Percentiles rank a stretch among this genome's conserved stretches.
Conservation (phyloP, 495 filamentous ascomycete genomes). For the Lepidopterella palustris region DNA sequence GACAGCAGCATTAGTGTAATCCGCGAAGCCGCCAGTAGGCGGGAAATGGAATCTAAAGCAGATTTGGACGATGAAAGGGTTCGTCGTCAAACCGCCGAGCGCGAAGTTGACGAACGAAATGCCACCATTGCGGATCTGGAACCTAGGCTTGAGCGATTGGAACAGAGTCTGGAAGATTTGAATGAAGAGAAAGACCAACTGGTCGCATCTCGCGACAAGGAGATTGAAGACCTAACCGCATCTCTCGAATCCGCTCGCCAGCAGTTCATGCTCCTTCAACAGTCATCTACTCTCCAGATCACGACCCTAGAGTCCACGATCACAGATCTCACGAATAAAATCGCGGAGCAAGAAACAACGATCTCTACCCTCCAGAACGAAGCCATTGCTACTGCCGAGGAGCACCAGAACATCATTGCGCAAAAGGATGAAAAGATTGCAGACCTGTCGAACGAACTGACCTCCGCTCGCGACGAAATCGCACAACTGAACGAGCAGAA, state of each 20-base stretch:
- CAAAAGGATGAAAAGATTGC: conserved; percentile 16
- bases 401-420: conserved; percentile 3
- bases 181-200: background rate
- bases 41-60: conserved; percentile 8
- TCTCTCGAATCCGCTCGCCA: conserved; percentile 7
- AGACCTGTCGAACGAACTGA: conserved; percentile 5
- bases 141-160: background rate
- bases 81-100: conserved; percentile 10
- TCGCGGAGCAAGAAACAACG: conserved; percentile 10
- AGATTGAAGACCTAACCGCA: conserved; percentile 2
- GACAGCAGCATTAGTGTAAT: conserved; percentile 23
- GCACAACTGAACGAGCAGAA: conserved; percentile 7
- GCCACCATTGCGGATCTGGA: conserved; percentile 5
- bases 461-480: background rate
- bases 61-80: conserved; percentile 6
- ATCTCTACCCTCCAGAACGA: conserved; percentile 19
- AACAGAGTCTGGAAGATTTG: conserved; percentile 7
- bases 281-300: conserved; percentile 7
- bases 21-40: conserved; percentile 16
- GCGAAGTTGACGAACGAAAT: background rate
- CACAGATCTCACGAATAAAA: conserved; percentile 17
- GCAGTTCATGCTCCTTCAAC: conserved; percentile 5
- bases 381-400: conserved; percentile 18
- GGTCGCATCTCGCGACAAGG: conserved; percentile 2
- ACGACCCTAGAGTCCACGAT: conserved; percentile 11